Evolutionary conservation across 2,329 filamentous ascomycete genomes (phyloP), one percentile per base, ranked within the genome.

Genomic region (Ceratocystis albifundus): DNA sequence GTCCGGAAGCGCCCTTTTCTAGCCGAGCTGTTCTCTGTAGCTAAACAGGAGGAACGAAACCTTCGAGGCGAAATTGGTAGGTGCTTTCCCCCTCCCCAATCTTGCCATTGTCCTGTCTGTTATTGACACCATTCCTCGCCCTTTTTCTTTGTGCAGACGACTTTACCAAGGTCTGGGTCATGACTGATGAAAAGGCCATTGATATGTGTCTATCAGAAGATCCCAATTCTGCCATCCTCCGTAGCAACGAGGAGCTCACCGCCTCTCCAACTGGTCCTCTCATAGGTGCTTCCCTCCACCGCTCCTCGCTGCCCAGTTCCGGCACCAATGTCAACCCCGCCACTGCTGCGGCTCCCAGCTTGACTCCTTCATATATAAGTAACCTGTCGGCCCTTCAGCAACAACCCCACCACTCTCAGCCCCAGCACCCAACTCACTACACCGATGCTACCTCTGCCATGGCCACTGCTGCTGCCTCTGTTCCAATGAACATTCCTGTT

Each of bases 1-100:
- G 73, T 74, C 1, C 76, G 76, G 69, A 87, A 86, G 75, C 79
- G 77, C 66, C 77, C 78, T 0, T 84, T 79, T 61, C 71, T 87
- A 7, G 80, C 78, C 65, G 84, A 87, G 70, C 81, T 87, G 7
- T 87, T 87, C 75, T 82, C 80, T 68, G 79, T 87, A 36, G 84
- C 84, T 0, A 78, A 75, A 66, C 73, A 76, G 36, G 81, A 87
- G 69, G 83, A 86, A 71, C 76, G 80, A 3, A 85, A 75, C 70
- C 80, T 76, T 69, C 79, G 80, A 55, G 80, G 78, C 30, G 82
- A 84, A 70, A 81, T 86, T 63, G 83, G 84, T 86, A 73, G 69
- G 78, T 70, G 17, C 3, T 12, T 17, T 20, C 22, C 15, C 3
- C 3, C 25, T 4, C 15, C 3, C 44, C 57, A 30, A 10, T 36